Base-by-base conservation (phyloP, 2,329 filamentous ascomycete species). In the Aspergillus udagawae region DNA sequence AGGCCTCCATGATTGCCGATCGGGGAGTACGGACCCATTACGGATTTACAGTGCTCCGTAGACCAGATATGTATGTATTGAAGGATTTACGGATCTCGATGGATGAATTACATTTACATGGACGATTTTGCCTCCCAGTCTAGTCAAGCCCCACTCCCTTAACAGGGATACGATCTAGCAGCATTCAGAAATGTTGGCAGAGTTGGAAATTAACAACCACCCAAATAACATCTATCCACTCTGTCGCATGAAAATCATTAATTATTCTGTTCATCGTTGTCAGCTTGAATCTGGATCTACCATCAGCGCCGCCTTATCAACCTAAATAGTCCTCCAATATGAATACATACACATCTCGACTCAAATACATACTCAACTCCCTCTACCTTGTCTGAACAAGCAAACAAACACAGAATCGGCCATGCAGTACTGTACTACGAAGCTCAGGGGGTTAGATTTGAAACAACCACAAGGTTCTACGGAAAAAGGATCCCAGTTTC, bases 1-100 rank as follows among this genome's bases (percentile, higher is more conserved):
- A 65, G 63, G 53, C 63, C 51, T 52, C 38, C 52, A 60, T 62
- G 60, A 60, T 64, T 60, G 61, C 60, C 62, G 62, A 65, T 65
- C 61, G 55, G 59, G 55, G 52, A 54, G 57, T 58, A 56, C 52
- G 48, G 32, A 38, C 32, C 32, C 14, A 38, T 17, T 38, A 38
- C 32, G 14, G 32, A 38, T 38, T 38, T 38, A 38, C 32, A 17
- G 14, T 35, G 2, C 32, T 35, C 32, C 12, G 4, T 35, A 14
- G 12, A 5, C 32, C 14, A 32, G 29, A 17, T 35, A 35, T 35
- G 32, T 35, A 35, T 35, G 32, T 17, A 35, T 25, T 25, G 29
- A 35, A 5, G 29, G 29, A 35, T 35, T 32, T 32, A 32, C 14
- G 29, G 32, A 7, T 7, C 3, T 35, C 32, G 6, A 17, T 35